Conservation (phyloP, 306 rosid species). For the Canavalia gladiata region DNA sequence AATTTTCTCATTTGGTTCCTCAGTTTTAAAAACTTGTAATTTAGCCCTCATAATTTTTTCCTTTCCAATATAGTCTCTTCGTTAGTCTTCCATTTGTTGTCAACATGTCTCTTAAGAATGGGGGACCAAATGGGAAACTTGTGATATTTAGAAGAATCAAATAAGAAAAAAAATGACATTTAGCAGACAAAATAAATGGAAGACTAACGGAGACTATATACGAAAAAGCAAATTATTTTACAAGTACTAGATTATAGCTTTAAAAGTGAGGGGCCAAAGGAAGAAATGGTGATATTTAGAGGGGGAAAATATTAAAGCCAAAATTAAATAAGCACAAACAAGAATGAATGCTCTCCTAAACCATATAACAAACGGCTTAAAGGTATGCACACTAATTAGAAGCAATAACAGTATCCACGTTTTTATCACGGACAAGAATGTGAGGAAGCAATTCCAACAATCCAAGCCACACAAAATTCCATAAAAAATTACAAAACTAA, state of each 20-base stretch:
- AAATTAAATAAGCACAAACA: neutral
- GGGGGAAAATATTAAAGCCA: neutral
- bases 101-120: too few species aligned
- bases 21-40: too few species aligned
- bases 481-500: neutral
- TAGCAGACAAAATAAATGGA: too few species aligned
- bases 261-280: neutral
- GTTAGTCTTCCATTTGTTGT: too few species aligned
- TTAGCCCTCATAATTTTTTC: too few species aligned
- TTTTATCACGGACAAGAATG: neutral
- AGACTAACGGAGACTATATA: too few species aligned
- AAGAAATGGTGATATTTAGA: neutral
- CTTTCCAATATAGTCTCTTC: too few species aligned
- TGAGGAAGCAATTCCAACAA: neutral
- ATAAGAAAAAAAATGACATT: too few species aligned
- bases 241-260: neutral
- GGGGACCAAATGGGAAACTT: too few species aligned
- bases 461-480: neutral
- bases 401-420: neutral
- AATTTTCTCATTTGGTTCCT: too few species aligned
- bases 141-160: too few species aligned
- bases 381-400: neutral
- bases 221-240: too few species aligned
- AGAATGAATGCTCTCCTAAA: neutral
- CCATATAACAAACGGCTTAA: slow-evolving; percentile 29